Evolutionary conservation across 139 green algal genomes (phyloP).

Genomic region (Picochlorum sp.): DNA sequence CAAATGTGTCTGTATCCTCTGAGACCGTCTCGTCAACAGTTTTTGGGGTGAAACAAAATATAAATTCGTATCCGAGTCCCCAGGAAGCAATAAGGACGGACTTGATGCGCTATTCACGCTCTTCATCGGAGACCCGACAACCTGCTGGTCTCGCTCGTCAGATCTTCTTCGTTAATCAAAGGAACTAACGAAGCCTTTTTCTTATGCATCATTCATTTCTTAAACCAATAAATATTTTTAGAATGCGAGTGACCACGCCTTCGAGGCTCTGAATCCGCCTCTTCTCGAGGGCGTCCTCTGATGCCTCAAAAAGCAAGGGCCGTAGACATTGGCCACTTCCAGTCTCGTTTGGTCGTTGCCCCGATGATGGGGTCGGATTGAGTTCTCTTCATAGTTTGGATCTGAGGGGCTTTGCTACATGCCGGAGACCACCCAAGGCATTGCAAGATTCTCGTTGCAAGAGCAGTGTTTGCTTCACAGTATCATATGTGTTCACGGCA

Average conservation of each 20-base stretch:
- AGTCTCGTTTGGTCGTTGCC: background rate
- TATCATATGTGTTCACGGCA: background rate
- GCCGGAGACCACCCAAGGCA: background rate
- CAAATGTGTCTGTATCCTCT: too few relatives aligned
- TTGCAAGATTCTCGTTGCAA: background rate
- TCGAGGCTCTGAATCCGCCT: too few relatives aligned
- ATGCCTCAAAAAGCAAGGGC: background rate
- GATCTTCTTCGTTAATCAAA: slow-evolving; percentile 6
- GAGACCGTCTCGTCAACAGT: too few relatives aligned
- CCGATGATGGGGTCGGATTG: background rate
- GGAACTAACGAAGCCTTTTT: slow-evolving; percentile 16
- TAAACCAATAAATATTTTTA: background rate
- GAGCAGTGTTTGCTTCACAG: background rate
- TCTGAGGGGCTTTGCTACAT: background rate
- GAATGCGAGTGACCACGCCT: too few relatives aligned
- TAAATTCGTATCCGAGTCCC: background rate
- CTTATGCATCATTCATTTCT: slow-evolving; percentile 10
- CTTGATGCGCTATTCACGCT: too few relatives aligned
- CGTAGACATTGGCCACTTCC: background rate
- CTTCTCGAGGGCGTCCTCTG: background rate
- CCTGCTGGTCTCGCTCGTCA: background rate
- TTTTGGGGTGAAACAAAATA: too few relatives aligned
- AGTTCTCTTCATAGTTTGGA: background rate
- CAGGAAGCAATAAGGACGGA: background rate
- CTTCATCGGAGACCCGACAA: background rate